Conservation (phyloP, 2,329 filamentous ascomycete species). For the Lecanicillium sp. region DNA sequence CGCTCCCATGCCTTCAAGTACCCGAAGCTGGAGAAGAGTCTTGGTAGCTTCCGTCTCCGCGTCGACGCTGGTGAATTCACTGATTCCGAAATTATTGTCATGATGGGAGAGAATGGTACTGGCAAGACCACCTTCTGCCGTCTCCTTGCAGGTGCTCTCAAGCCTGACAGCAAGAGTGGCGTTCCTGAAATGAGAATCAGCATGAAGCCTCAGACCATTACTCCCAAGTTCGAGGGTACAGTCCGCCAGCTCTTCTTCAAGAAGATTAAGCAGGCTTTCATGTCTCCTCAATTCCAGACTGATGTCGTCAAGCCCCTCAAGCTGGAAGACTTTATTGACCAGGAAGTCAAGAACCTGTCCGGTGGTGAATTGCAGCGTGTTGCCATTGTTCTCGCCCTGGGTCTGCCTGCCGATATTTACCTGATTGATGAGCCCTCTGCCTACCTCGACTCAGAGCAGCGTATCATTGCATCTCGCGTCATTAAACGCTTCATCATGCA, state of each 20-base stretch:
- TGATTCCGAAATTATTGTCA: conserved; percentile 96
- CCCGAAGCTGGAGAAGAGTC: conserved; percentile 84
- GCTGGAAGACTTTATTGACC: conserved; percentile 97
- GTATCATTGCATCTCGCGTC: conserved; percentile 92
- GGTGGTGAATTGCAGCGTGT: conserved; percentile 99
- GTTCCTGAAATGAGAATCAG: conserved; percentile 94
- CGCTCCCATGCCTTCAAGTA: conserved; percentile 80
- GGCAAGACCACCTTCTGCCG: conserved; percentile 99
- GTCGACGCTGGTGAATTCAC: conserved; percentile 85
- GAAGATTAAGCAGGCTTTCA: conserved; percentile 95
- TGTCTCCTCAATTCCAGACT: conserved; percentile 97
- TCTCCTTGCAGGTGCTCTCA: conserved; percentile 85
- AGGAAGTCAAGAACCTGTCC: conserved; percentile 97
- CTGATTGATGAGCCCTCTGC: conserved; percentile 96
- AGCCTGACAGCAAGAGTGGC: conserved; percentile 72
- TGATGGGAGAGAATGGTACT: conserved; percentile 99
- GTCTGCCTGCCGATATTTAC: conserved; percentile 94
- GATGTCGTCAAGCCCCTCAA: conserved; percentile 99
- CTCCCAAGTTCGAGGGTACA: conserved; percentile 93
- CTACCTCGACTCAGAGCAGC: conserved; percentile 97
- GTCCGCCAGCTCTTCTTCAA: conserved; percentile 99
- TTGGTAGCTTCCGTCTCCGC: conserved; percentile 77
- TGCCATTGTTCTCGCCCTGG: conserved; percentile 92
- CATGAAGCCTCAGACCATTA: conserved; percentile 99
- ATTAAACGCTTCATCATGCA: conserved; percentile 99